Evolutionary conservation across 192 early-diverging fungal genomes (phyloP).

Genomic region (Umbelopsis sp.): DNA sequence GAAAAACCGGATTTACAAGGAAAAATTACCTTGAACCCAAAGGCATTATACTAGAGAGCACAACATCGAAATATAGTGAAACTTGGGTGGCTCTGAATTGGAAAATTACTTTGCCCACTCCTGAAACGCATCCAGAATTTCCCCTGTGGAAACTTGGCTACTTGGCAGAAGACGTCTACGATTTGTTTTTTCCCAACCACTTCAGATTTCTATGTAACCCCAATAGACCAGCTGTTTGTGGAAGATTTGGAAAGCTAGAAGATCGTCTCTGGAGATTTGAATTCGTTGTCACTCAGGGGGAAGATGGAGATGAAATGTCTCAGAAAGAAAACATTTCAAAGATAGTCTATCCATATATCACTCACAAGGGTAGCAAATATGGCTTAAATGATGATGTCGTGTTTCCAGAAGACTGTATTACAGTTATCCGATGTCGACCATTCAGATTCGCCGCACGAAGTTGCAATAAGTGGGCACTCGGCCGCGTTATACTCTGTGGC

Average conservation of each 20-base stretch:
- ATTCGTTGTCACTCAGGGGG: slow-evolving; percentile 9
- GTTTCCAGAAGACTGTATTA: slow-evolving; percentile 18
- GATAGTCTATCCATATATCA: slow-evolving; percentile 19
- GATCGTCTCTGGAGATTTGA: slow-evolving; percentile 18
- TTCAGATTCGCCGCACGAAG: slow-evolving; percentile 6
- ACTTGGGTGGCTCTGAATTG: slow-evolving; percentile 22
- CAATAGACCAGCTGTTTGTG: slow-evolving; percentile 12
- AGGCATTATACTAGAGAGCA: slow-evolving; percentile 9
- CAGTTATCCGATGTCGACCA: slow-evolving; percentile 2
- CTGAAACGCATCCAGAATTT: slow-evolving; percentile 10
- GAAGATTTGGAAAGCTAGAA: slow-evolving; percentile 7
- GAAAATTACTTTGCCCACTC: slow-evolving; percentile 8
- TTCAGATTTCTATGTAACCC: slow-evolving; percentile 21
- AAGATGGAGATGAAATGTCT: slow-evolving; percentile 11
- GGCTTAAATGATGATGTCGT: neutral
- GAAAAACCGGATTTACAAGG: slow-evolving; percentile 16
- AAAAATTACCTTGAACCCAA: slow-evolving; percentile 14
- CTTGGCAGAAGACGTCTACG: neutral
- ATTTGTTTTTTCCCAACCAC: neutral
- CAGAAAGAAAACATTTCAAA: slow-evolving; percentile 1
- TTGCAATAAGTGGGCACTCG: slow-evolving; percentile 23
- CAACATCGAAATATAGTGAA: slow-evolving; percentile 15
- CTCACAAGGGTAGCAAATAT: slow-evolving; percentile 14
- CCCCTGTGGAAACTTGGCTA: slow-evolving; percentile 14
- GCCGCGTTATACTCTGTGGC: slow-evolving; percentile 13